These are phyloP conservation scores for Yarrowia keelungensis DNA, from an alignment of 805 yeast species.

Conservation along the genomic window DNA sequence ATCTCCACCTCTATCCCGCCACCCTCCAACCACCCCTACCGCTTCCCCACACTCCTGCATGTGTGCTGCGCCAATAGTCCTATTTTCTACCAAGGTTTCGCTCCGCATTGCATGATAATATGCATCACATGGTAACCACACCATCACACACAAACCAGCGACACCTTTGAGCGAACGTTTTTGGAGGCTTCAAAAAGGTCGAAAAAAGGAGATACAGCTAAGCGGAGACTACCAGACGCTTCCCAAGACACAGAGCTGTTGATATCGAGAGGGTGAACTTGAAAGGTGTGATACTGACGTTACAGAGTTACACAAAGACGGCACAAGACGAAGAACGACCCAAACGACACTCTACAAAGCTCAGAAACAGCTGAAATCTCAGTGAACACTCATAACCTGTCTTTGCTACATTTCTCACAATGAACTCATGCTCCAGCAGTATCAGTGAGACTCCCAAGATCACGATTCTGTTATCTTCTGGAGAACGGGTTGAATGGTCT, in stretches of 20 bases:
- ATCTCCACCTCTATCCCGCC: not conserved
- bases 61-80: constrained; percentile 12
- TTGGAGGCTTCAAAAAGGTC: too few species aligned
- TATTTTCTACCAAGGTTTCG: constrained; percentile 3
- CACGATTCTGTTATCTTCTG: constrained; percentile 44
- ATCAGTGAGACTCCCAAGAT: constrained; percentile 38
- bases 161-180: not conserved
- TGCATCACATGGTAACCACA: constrained; percentile 31
- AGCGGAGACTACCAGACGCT: too few species aligned
- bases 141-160: constrained; percentile 1
- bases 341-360: too few species aligned
- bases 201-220: too few species aligned
- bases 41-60: constrained; percentile 24
- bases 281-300: too few species aligned
- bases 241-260: too few species aligned
- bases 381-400: too few species aligned
- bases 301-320: too few species aligned
- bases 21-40: not conserved
- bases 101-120: constrained; percentile 29
- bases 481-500: constrained; percentile 42
- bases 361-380: too few species aligned
- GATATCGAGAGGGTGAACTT: too few species aligned
- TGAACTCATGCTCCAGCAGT: constrained; percentile 29
- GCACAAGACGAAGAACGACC: too few species aligned
- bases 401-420: not conserved